Base-by-base conservation (phyloP, 208 protist genomes). In the Crithidia thermophila region DNA sequence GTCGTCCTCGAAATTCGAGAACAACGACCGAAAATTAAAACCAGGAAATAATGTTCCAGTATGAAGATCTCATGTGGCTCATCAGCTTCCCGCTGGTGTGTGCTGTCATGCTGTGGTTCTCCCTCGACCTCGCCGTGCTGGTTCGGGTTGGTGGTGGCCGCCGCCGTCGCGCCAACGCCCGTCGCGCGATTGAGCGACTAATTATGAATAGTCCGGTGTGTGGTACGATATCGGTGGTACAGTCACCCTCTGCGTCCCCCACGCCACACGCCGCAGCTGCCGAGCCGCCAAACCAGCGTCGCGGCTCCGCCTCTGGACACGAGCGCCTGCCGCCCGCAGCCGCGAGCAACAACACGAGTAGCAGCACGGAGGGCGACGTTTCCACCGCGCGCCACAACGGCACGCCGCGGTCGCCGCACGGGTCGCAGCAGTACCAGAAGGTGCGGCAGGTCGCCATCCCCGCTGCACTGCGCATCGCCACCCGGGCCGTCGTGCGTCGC, bases 41-140 rank as follows among this genome's bases (percentile, higher is more conserved):
- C n/a, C 37, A 51, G 30, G n/a, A 45, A 2, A 28, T 25, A 42
- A 82, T 82, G 77, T 82, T 79, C 23, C 65, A 67, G 36, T 87
- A 90, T 59, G 78, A 90, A 27, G 72, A 90, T 46, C 61, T 87
- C n/a, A 21, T 82, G 67, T 87, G 81, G 81, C 75, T 70, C 21
- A 78, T 83, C 60, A 81, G 69, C 37, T 87, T 87, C 47, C 84
- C 84, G 50, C 42, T 81, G 37, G 74, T 80, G 50, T 87, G 81
- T 39, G 75, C 66, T 45, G 51, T 87, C 42, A 77, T 80, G 53
- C 42, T 79, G 50, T 76, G 71, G 60, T 68, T 79, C 66, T 95
- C 90, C 6, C 85, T 95, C 21, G 79, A 72, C 20, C 58, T 93
- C 0, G 73, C 87, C 47, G 75, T 95, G 34, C 76, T 95, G 36